These are phyloP conservation scores for Trichoderma oligosporum DNA, from an alignment of 2,329 filamentous ascomycete genomes.

Conservation along the genomic window DNA sequence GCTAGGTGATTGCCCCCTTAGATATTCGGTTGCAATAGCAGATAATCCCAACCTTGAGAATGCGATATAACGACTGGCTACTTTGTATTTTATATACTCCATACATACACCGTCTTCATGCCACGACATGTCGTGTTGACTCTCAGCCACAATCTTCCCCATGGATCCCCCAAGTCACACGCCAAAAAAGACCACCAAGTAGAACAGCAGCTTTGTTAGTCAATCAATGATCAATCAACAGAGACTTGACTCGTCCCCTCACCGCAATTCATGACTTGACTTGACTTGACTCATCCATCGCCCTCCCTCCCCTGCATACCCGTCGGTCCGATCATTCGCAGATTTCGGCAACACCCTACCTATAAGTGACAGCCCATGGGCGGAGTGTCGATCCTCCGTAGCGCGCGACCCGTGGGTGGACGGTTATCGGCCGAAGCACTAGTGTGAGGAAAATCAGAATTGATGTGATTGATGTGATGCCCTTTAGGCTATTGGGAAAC, in stretches of 20 bases:
- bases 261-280: too few species aligned
- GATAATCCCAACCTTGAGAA: not conserved
- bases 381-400: conserved; percentile 12
- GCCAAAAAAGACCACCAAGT: too few species aligned
- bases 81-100: not conserved
- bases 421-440: conserved; percentile 4
- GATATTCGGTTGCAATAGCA: not conserved
- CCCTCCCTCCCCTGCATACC: not conserved
- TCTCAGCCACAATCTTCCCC: too few species aligned
- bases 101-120: too few species aligned
- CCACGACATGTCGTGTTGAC: too few species aligned
- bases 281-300: too few species aligned
- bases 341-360: not conserved
- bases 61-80: not conserved
- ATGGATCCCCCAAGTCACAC: too few species aligned
- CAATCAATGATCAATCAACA: too few species aligned
- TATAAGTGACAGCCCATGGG: not conserved
- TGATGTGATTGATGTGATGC: not conserved
- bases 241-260: too few species aligned
- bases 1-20: not conserved
- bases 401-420: conserved; percentile 1
- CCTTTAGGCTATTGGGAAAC: not conserved
- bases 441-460: not conserved
- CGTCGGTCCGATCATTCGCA: conserved; percentile 7
- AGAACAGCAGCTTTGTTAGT: too few species aligned